A percentile compares a stretch with the other conserved stretches of the same genome.
phyloP scores from a whole-genome alignment of 2,329 filamentous ascomycete genomes.

The Cryphonectria carpinicola region DNA sequence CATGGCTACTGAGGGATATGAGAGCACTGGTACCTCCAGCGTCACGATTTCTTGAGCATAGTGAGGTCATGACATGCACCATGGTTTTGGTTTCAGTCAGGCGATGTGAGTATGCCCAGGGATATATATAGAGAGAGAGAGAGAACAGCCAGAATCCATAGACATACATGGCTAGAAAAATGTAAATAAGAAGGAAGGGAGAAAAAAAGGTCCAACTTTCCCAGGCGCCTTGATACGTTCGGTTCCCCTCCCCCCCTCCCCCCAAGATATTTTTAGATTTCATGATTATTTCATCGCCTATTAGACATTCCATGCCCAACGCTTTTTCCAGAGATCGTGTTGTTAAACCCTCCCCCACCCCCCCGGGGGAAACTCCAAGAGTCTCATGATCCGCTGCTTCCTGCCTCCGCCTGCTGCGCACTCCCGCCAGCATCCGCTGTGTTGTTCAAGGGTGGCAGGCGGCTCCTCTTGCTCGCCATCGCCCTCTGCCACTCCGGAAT shows the following conservation, averaged over 20 bases:
- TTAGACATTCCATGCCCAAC: background rate
- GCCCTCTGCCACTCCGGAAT: constrained; percentile 84
- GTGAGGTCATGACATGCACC: background rate
- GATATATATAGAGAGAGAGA: no score
- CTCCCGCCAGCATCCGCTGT: constrained; percentile 22
- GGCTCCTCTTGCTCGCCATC: constrained; percentile 57
- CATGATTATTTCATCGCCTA: background rate
- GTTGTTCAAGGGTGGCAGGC: constrained; percentile 28
- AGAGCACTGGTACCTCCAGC: constrained; percentile 41
- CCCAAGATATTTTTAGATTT: background rate
- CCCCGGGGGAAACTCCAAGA: no score
- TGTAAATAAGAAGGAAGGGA: background rate
- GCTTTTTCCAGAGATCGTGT: background rate
- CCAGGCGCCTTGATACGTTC: constrained; percentile 1
- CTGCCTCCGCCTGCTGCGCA: constrained; percentile 26
- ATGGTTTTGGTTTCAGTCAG: background rate
- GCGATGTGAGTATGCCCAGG: background rate
- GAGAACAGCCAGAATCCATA: background rate
- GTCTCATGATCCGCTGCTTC: constrained; percentile 24
- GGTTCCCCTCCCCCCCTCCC: no score
- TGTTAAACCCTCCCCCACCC: background rate
- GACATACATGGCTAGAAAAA: no score
- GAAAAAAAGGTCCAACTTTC: background rate
- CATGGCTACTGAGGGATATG: constrained; percentile 47
- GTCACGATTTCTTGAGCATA: constrained; percentile 16